Conservation (phyloP, 2,329 filamentous ascomycete species). For the Ophiocordyceps camponoti-rufipedis region DNA sequence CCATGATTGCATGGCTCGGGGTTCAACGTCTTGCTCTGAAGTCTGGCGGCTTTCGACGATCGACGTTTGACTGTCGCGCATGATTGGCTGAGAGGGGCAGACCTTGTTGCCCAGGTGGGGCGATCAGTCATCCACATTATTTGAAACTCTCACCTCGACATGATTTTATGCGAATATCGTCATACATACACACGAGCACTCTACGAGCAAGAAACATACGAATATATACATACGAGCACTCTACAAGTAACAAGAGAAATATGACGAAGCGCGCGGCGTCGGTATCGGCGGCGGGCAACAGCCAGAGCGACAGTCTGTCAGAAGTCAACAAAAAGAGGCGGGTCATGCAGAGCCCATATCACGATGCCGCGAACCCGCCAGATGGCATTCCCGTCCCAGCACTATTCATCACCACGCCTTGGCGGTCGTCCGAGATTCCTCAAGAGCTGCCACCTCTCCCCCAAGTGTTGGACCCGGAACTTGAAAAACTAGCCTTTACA, state of each 20-base stretch:
- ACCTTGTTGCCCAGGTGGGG: neutral
- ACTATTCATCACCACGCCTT: slow-evolving; percentile 17
- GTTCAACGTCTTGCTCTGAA: slow-evolving; percentile 2
- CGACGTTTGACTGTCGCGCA: neutral
- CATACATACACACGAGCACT: neutral
- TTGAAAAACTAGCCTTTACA: slow-evolving; percentile 48
- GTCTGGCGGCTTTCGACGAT: neutral
- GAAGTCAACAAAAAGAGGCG: slow-evolving; percentile 3
- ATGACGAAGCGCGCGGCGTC: slow-evolving; percentile 20
- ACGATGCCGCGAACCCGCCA: neutral
- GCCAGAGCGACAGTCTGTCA: neutral
- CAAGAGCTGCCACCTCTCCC: slow-evolving; percentile 38
- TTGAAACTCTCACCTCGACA: neutral
- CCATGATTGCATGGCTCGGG: slow-evolving; percentile 29
- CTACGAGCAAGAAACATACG: neutral
- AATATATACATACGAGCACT: neutral
- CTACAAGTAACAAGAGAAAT: neutral
- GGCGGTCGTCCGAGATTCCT: slow-evolving; percentile 30
- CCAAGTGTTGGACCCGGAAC: slow-evolving; percentile 33
- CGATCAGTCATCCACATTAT: neutral
- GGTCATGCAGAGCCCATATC: neutral
- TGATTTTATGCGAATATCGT: neutral
- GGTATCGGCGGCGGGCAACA: neutral
- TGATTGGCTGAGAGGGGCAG: slow-evolving; percentile 2
- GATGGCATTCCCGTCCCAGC: slow-evolving; percentile 4